Evolutionary conservation across 768 basidiomycete genomes (phyloP).

Genomic region (Gautieria morchelliformis): DNA sequence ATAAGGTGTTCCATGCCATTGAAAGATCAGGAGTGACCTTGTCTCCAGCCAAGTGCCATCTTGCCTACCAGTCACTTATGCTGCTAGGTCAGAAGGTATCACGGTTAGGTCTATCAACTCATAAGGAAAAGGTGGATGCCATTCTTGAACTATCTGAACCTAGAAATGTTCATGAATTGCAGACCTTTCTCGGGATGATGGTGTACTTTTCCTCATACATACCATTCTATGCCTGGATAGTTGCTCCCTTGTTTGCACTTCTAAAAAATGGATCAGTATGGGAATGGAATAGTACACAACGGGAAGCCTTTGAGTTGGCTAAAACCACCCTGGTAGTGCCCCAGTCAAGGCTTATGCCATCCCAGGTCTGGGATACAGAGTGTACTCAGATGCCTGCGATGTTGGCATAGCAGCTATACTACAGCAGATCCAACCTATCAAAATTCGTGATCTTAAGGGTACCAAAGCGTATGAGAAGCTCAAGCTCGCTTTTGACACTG

Average conservation of each 20-base stretch:
- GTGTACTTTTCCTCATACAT: constrained; percentile 30
- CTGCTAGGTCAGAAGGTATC: constrained; percentile 34
- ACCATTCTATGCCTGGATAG: constrained; percentile 26
- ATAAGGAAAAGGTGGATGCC: constrained; percentile 27
- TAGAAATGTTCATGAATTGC: constrained; percentile 17
- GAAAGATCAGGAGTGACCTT: constrained; percentile 21
- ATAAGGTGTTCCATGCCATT: constrained; percentile 22
- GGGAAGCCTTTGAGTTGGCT: constrained; percentile 19
- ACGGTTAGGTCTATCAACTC: constrained; percentile 25
- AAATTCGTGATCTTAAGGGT: no score
- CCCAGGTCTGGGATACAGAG: constrained; percentile 21
- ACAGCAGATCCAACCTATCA: constrained; percentile 19
- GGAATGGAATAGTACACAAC: constrained; percentile 17
- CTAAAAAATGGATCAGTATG: constrained; percentile 19
- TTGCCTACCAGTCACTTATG: constrained; percentile 23
- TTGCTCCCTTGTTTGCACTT: constrained; percentile 24
- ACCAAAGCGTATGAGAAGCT: no score
- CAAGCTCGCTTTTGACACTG: no score
- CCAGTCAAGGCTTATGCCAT: constrained; percentile 25
- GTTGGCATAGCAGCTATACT: constrained; percentile 14
- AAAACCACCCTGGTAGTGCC: constrained; percentile 22
- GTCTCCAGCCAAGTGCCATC: constrained; percentile 26
- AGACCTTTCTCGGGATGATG: constrained; percentile 28
- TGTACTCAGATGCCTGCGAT: constrained; percentile 27
- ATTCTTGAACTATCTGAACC: constrained; percentile 22